These are phyloP conservation scores for Penicillium cosmopolitanum DNA, from an alignment of 495 filamentous ascomycete species.

Conservation along the genomic window DNA sequence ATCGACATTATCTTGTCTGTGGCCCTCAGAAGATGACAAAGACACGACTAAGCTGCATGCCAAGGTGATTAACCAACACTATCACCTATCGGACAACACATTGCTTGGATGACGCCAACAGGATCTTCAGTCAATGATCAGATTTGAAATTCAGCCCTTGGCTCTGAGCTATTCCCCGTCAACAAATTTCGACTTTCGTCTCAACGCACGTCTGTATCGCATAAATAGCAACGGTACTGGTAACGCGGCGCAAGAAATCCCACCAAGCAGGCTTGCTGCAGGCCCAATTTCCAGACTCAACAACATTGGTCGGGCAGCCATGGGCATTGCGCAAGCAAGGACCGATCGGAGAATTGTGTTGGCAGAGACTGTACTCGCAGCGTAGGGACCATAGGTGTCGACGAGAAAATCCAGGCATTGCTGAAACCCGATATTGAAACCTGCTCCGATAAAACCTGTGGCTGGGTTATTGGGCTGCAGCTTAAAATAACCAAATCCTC, in stretches of 20 bases:
- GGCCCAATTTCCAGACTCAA: slow-evolving; percentile 34
- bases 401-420: slow-evolving; percentile 47
- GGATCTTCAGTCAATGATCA: background rate
- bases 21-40: background rate
- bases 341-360: slow-evolving; percentile 43
- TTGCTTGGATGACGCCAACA: background rate
- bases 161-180: background rate
- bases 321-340: slow-evolving; percentile 36
- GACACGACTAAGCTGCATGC: slow-evolving; percentile 3
- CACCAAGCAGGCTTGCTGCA: slow-evolving; percentile 38
- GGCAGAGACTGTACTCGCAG: slow-evolving; percentile 39
- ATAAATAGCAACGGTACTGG: slow-evolving; percentile 44
- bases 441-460: slow-evolving; percentile 26
- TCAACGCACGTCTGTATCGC: slow-evolving; percentile 34
- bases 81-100: slow-evolving; percentile 13
- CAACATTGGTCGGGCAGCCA: slow-evolving; percentile 41
- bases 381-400: slow-evolving; percentile 39
- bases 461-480: slow-evolving; percentile 9
- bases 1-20: background rate
- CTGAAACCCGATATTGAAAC: slow-evolving; percentile 42
- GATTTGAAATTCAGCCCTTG: background rate
- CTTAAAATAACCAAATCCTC: background rate
- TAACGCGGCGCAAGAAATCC: slow-evolving; percentile 32
- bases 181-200: slow-evolving; percentile 32
- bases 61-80: background rate